Percentiles rank a stretch among this genome's conserved stretches.
Evolutionary conservation across 1,139 yeast species (phyloP).

Genomic region (Yamadazyma triangularis): DNA sequence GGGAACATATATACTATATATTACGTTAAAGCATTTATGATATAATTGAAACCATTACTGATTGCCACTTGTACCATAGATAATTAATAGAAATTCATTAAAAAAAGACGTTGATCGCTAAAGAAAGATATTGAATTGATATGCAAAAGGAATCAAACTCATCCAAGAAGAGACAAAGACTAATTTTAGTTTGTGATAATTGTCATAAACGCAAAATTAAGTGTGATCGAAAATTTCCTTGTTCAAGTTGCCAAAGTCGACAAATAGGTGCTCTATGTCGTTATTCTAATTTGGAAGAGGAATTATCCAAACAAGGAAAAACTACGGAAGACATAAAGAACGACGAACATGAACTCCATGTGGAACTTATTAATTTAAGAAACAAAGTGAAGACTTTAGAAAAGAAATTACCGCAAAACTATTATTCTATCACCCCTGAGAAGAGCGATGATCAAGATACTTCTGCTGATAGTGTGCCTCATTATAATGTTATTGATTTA

Average conservation of each 20-base stretch:
- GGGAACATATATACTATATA: slow-evolving; percentile 1
- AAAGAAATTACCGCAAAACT: too few species aligned
- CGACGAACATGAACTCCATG: slow-evolving; percentile 1
- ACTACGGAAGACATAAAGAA: slow-evolving; percentile 6
- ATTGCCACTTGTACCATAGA: too few species aligned
- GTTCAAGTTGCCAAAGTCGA: slow-evolving; percentile 12
- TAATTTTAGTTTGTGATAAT: slow-evolving; percentile 14
- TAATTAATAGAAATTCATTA: too few species aligned
- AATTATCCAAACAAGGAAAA: slow-evolving; percentile 13
- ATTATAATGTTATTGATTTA: too few species aligned
- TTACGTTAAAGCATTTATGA: too few species aligned
- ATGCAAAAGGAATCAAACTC: too few species aligned
- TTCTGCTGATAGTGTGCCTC: neutral
- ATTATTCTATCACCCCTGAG: too few species aligned
- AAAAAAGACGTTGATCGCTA: too few species aligned
- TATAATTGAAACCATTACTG: too few species aligned
- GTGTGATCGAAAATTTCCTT: slow-evolving; percentile 14
- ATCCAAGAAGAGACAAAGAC: slow-evolving; percentile 14
- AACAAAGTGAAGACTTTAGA: slow-evolving; percentile 2
- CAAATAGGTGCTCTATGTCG: slow-evolving; percentile 11
- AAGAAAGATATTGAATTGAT: too few species aligned
- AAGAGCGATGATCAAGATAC: neutral
- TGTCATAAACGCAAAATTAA: slow-evolving; percentile 16
- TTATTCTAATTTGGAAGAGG: slow-evolving; percentile 13
- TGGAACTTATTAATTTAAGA: slow-evolving; percentile 2